A percentile compares a stretch with the other conserved stretches of the same genome.
Conservation (phyloP, 345 rosid genomes). For the Bruguiera parviflora region DNA sequence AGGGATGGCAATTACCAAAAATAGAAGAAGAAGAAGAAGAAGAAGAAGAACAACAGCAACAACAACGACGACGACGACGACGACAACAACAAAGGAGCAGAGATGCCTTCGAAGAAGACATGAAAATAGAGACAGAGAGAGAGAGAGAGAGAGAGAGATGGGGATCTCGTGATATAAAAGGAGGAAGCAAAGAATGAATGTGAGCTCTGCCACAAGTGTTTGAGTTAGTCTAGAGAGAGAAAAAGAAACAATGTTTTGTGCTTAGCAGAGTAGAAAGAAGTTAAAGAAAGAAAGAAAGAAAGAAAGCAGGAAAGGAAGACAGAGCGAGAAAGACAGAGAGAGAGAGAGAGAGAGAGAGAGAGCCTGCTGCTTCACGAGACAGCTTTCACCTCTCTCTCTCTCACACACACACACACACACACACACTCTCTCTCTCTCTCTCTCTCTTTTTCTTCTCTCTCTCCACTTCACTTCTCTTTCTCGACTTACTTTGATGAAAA, state of each 20-base stretch:
- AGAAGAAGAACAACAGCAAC: conserved; percentile 9
- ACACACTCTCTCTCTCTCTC: neutral
- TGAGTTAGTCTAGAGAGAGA: neutral
- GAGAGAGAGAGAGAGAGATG: conserved; percentile 30
- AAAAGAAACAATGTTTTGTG: too few relatives aligned
- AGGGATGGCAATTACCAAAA: neutral
- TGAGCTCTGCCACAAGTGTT: conserved; percentile 5
- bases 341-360: neutral
- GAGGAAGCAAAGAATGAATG: conserved; percentile 67
- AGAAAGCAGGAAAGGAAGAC: too few relatives aligned
- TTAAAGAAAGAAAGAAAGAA: too few relatives aligned
- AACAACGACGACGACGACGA: neutral
- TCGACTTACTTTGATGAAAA: too few relatives aligned
- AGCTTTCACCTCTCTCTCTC: conserved; percentile 16
- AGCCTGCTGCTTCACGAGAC: conserved; percentile 46
- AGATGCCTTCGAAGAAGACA: conserved; percentile 34
- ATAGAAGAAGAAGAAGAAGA: neutral
- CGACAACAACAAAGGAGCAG: conserved; percentile 16
- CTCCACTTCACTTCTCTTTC: too few relatives aligned
- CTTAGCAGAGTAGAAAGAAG: neutral
- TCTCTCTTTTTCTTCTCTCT: neutral
- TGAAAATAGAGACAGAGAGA: conserved; percentile 14
- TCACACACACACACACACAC: too few relatives aligned
- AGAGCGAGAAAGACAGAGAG: neutral
- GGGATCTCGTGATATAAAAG: conserved; percentile 73